Evolutionary conservation across 148 eudicot species (phyloP).

Genomic region (Rhododendron vialii): DNA sequence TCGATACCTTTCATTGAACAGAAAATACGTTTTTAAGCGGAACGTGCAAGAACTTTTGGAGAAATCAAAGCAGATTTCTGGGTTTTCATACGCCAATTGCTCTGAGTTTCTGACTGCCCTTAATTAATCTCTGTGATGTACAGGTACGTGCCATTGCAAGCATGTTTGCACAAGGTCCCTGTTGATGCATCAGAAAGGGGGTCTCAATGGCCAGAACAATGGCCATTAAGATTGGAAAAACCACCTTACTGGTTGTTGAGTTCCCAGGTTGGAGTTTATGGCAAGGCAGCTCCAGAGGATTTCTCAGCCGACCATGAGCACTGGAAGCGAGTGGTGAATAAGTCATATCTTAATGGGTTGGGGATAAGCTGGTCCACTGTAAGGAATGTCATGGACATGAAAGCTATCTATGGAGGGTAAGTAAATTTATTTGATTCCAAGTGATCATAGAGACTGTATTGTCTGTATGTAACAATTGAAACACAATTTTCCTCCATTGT

Average conservation of each 20-base stretch:
- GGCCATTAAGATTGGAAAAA: conserved; percentile 57
- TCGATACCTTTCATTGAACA: not conserved
- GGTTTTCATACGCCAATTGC: not conserved
- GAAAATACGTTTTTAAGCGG: not conserved
- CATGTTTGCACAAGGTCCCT: conserved; percentile 69
- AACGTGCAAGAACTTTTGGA: not conserved
- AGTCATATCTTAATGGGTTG: conserved; percentile 57
- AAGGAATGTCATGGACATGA: conserved; percentile 85
- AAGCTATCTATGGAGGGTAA: conserved; percentile 78
- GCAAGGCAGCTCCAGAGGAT: conserved; percentile 66
- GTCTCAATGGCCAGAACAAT: conserved; percentile 56
- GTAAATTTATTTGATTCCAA: not conserved
- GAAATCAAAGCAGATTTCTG: not conserved
- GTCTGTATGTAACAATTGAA: not conserved
- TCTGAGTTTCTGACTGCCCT: not conserved
- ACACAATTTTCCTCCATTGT: not conserved
- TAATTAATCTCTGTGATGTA: not conserved
- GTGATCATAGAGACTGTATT: not conserved
- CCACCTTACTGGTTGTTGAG: conserved; percentile 62
- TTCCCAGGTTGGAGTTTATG: conserved; percentile 57
- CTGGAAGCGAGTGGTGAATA: conserved; percentile 53
- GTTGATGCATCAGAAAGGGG: conserved; percentile 49
- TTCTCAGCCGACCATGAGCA: conserved; percentile 48
- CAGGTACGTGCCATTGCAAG: conserved; percentile 57
- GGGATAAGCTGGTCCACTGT: conserved; percentile 65